These are phyloP conservation scores for Sugiyamaella boreocaroliniensis DNA, from an alignment of 805 yeast genomes.

Conservation along the genomic window DNA sequence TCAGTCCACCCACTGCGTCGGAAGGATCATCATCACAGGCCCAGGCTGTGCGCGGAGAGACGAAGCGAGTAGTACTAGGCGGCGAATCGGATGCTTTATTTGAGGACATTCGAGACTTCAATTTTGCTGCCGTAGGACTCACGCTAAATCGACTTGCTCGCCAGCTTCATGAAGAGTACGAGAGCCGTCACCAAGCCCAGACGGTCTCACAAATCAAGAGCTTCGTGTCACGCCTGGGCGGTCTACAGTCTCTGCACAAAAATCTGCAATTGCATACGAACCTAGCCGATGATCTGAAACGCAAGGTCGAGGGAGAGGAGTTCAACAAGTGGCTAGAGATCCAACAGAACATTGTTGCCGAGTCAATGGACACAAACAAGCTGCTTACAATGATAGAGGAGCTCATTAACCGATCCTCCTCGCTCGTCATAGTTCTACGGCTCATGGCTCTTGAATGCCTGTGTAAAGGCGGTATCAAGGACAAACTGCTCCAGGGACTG, in stretches of 20 bases:
- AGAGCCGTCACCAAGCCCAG: constrained; percentile 48
- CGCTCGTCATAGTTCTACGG: constrained; percentile 42
- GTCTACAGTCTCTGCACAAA: constrained; percentile 60
- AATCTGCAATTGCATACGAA: constrained; percentile 65
- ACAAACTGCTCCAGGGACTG: constrained; percentile 51
- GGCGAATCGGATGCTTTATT: constrained; percentile 41
- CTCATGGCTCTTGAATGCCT: constrained; percentile 53
- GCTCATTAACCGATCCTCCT: constrained; percentile 43
- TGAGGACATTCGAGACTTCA: constrained; percentile 50
- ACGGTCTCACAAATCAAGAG: constrained; percentile 59
- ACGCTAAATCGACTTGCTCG: constrained; percentile 65
- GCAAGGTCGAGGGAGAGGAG: constrained; percentile 35
- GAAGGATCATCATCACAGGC: not conserved
- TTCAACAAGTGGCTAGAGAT: constrained; percentile 27
- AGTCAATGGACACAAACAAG: constrained; percentile 38
- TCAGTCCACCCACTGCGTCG: constrained; percentile 6
- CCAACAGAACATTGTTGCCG: constrained; percentile 58
- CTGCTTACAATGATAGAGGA: constrained; percentile 39
- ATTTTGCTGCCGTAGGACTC: constrained; percentile 75
- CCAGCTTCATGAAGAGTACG: constrained; percentile 61
- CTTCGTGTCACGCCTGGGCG: constrained; percentile 64
- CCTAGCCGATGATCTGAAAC: constrained; percentile 60
- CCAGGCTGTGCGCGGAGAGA: not conserved
- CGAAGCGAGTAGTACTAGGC: constrained; percentile 21
- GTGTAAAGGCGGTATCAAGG: constrained; percentile 61